Conservation (phyloP, 768 basidiomycete species). For the Xerocomellus amylosporus region DNA sequence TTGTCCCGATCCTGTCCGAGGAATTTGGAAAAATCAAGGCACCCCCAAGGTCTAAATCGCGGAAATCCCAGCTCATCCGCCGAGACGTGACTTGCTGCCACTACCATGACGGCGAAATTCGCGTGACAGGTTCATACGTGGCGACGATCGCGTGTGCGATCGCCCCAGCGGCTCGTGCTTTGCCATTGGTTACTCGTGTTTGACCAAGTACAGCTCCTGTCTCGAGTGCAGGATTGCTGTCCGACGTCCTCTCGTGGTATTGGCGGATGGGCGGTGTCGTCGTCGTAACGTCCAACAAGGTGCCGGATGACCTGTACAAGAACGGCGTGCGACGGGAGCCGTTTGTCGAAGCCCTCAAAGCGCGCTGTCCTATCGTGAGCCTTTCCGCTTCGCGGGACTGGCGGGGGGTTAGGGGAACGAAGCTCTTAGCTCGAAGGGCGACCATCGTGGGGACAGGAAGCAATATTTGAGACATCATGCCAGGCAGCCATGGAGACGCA, state of each 20-base stretch:
- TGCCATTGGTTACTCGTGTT: conserved; percentile 52
- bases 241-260: conserved; percentile 57
- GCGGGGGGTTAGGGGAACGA: conserved; percentile 25
- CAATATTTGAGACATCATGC: not conserved
- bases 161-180: conserved; percentile 43
- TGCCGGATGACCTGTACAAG: conserved; percentile 54
- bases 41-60: conserved; percentile 38
- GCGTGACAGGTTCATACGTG: conserved; percentile 6
- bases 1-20: not conserved
- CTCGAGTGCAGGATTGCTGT: conserved; percentile 50
- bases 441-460: not conserved
- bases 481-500: not conserved
- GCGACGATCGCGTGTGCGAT: conserved; percentile 39
- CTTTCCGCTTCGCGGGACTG: conserved; percentile 39
- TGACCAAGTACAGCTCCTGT: conserved; percentile 58
- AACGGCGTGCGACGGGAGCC: conserved; percentile 50
- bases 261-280: no score
- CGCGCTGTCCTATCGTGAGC: conserved; percentile 43
- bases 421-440: not conserved
- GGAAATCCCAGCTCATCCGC: no score
- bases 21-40: conserved; percentile 37
- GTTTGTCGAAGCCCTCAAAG: not conserved
- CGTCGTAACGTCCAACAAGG: conserved; percentile 47
- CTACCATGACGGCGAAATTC: no score
- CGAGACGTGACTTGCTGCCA: not conserved